Evolutionary conservation across 345 rosid species (phyloP).

Genomic region (Euphorbia pulcherrima): DNA sequence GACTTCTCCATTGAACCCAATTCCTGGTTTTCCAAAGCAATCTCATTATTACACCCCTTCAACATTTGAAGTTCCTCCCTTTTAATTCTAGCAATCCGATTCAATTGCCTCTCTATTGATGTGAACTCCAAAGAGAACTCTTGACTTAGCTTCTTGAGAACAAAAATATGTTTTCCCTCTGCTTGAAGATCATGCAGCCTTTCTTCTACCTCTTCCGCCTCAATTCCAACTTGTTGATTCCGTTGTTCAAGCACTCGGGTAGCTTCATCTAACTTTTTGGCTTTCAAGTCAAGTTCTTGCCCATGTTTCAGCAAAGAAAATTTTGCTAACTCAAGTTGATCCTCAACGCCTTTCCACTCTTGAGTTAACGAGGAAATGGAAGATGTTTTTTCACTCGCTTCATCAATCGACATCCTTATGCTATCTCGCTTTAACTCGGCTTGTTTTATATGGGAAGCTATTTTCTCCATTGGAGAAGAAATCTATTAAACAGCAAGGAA

Average conservation of each 20-base stretch:
- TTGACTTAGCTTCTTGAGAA: neutral
- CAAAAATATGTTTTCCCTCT: slow-evolving; percentile 19
- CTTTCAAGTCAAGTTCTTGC: slow-evolving; percentile 10
- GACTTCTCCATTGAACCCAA: neutral
- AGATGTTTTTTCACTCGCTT: no score
- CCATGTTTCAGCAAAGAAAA: slow-evolving; percentile 1
- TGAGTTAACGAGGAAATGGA: slow-evolving; percentile 23
- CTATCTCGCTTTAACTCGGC: slow-evolving; percentile 20
- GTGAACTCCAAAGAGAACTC: slow-evolving; percentile 13
- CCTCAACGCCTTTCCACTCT: slow-evolving; percentile 34
- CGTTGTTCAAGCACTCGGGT: neutral
- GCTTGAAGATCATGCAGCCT: neutral
- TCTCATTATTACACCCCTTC: slow-evolving; percentile 2
- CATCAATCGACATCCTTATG: slow-evolving; percentile 21
- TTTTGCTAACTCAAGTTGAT: slow-evolving; percentile 16
- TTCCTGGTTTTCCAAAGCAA: neutral
- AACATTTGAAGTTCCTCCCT: slow-evolving; percentile 7
- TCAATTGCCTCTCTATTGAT: neutral
- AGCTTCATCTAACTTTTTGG: slow-evolving; percentile 9
- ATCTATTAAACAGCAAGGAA: neutral
- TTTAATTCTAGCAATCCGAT: slow-evolving; percentile 1
- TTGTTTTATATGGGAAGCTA: slow-evolving; percentile 1
- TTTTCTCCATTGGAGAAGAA: slow-evolving; percentile 12
- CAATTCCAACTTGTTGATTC: neutral
- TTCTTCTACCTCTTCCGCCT: neutral